Conservation (phyloP, 2,329 filamentous ascomycete species). For the Ambrosiella xylebori region DNA sequence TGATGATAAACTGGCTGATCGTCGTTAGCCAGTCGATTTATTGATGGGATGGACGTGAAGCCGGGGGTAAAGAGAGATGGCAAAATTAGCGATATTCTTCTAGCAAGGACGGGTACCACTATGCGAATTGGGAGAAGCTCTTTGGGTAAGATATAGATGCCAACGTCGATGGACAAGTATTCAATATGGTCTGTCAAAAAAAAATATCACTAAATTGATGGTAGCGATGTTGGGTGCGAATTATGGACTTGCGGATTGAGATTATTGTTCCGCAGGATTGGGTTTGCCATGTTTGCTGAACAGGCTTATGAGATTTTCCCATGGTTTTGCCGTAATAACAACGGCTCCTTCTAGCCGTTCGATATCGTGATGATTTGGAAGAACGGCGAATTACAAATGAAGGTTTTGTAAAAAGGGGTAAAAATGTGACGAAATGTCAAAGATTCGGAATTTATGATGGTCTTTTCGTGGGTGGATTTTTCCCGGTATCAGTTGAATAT, state of each 20-base stretch:
- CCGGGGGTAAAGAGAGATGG: background rate
- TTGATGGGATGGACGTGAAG: background rate
- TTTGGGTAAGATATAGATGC: background rate
- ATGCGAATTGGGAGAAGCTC: background rate
- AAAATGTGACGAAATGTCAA: background rate
- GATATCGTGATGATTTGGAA: background rate
- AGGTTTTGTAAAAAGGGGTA: background rate
- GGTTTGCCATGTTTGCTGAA: background rate
- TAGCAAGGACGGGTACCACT: background rate
- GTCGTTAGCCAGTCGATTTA: background rate
- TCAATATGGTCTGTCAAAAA: too few relatives aligned
- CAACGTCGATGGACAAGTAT: too few relatives aligned
- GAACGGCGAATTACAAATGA: background rate
- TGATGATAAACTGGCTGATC: background rate
- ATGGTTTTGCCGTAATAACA: background rate
- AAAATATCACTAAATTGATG: too few relatives aligned
- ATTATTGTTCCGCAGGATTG: background rate
- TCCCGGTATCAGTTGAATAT: background rate
- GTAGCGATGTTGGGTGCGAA: too few relatives aligned
- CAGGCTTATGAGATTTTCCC: background rate
- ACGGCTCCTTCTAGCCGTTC: background rate
- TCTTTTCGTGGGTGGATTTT: background rate
- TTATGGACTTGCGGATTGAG: background rate
- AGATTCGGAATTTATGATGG: background rate
- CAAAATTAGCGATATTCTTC: background rate